Evolutionary conservation across 2,329 filamentous ascomycete species (phyloP).

Genomic region (Penicillium sp.): DNA sequence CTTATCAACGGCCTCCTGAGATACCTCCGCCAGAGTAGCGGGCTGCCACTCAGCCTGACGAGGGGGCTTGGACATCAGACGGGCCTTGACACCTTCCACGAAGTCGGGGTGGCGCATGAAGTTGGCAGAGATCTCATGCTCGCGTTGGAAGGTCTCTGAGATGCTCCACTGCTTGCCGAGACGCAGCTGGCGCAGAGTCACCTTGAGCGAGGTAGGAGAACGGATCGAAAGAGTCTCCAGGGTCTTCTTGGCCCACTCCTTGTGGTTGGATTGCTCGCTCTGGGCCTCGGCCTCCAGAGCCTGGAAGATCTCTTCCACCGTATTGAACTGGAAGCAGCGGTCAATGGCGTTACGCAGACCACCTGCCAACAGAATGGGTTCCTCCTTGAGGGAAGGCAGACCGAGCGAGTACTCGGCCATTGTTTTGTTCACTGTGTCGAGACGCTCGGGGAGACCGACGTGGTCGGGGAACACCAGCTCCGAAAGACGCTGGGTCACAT

Average conservation of each 20-base stretch:
- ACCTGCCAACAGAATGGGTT: conserved; percentile 66
- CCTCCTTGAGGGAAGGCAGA: conserved; percentile 61
- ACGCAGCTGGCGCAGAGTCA: conserved; percentile 79
- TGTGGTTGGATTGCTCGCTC: conserved; percentile 36
- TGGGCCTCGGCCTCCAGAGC: conserved; percentile 59
- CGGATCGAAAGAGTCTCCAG: conserved; percentile 70
- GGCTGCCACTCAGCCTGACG: conserved; percentile 73
- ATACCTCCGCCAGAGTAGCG: conserved; percentile 66
- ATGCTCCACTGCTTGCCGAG: conserved; percentile 76
- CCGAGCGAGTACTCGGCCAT: conserved; percentile 90
- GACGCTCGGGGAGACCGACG: conserved; percentile 60
- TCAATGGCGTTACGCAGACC: conserved; percentile 78
- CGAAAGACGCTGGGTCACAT: conserved; percentile 78
- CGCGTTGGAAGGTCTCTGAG: conserved; percentile 76
- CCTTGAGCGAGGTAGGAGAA: conserved; percentile 83
- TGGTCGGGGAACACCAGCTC: conserved; percentile 87
- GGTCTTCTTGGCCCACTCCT: conserved; percentile 76
- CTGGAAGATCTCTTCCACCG: conserved; percentile 66
- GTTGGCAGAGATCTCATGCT: conserved; percentile 76
- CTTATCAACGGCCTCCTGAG: conserved; percentile 55
- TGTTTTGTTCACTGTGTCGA: conserved; percentile 75
- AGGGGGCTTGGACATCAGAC: conserved; percentile 69
- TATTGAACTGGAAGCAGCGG: conserved; percentile 70
- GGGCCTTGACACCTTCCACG: conserved; percentile 80
- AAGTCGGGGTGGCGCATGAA: conserved; percentile 96